Evolutionary conservation across 345 rosid genomes (phyloP), one percentile per base, ranked within the genome.

Genomic region (Melaleuca quinquenervia): DNA sequence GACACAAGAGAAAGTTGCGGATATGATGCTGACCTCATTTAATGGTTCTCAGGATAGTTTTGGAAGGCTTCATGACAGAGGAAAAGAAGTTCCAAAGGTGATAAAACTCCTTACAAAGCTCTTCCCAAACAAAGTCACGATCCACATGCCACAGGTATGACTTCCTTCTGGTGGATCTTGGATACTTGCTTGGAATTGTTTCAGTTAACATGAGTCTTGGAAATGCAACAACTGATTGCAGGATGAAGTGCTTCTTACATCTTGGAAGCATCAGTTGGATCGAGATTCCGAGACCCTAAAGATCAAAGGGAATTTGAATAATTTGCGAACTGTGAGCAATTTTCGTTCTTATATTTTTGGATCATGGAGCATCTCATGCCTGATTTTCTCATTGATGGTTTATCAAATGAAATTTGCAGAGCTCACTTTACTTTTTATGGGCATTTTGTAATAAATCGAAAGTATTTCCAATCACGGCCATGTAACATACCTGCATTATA

Each of bases 121-220:
- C 91, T 96, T 96, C 90, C 94, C 94, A 13, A 96, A 96, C 86
- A 94, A 94, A 96, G 95, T 96, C 62, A 92, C 93, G 50, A 93
- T 95, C 91, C 95, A 96, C 89, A 88, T 94, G 94, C 98, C 99
- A 55, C 98, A 94, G 97, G 99, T 96, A 76, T 48, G 76, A 55
- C 48, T 22, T 22, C 75, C 56, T 87, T 86, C 80, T 82, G 75
- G 44, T 87, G 74, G 80, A 70, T 83, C 21, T 52, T 6, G 5
- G 60, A 49, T 60, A 52, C 54, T 50, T 53, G 21, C 84, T 60
- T 85, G 44, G 82, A 24, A 50, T 44, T 64, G 44, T 13, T 60
- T 82, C 80, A 49, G 62, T 29, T 56, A 44, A 70, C 84, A 70
- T 26, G 54, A 53, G 78, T 36, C 75, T 83, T 62, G 82, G 85